phyloP scores from a whole-genome alignment of 176 grass and related monocot genomes.

The Rhynchospora pubera region DNA sequence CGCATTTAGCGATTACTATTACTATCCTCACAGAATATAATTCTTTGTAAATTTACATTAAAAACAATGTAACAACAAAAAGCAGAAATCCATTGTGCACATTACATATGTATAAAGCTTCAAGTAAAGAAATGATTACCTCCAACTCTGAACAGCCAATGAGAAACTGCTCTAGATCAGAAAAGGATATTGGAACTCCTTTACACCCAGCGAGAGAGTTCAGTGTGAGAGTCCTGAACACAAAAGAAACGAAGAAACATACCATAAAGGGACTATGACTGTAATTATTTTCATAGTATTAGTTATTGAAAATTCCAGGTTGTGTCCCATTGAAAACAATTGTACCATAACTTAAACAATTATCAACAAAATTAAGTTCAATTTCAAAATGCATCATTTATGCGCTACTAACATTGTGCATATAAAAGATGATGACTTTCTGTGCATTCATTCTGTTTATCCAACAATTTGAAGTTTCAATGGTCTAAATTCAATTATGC shows the following conservation, averaged over 20 bases:
- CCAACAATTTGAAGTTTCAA: background rate
- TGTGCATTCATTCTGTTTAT: background rate
- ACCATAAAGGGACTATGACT: background rate
- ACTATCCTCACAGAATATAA: background rate
- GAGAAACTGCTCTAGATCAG: slow-evolving; percentile 69
- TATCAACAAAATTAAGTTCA: background rate
- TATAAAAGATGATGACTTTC: background rate
- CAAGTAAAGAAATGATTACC: slow-evolving; percentile 28
- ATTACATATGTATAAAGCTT: background rate
- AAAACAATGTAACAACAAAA: background rate
- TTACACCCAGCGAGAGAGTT: slow-evolving; percentile 52
- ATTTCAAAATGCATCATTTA: background rate
- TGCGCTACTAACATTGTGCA: background rate
- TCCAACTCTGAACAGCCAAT: slow-evolving; percentile 73
- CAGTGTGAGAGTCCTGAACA: slow-evolving; percentile 60
- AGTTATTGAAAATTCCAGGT: slow-evolving; percentile 1
- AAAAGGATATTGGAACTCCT: slow-evolving; percentile 48
- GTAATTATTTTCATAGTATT: background rate
- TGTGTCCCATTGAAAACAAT: background rate
- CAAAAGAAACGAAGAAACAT: background rate
- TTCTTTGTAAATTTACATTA: background rate
- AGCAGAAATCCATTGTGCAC: background rate
- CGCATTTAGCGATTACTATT: background rate
- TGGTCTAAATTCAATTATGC: background rate
- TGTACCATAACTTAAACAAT: background rate